Base-by-base conservation (phyloP, 495 filamentous ascomycete genomes). In the Neurospora discreta region DNA sequence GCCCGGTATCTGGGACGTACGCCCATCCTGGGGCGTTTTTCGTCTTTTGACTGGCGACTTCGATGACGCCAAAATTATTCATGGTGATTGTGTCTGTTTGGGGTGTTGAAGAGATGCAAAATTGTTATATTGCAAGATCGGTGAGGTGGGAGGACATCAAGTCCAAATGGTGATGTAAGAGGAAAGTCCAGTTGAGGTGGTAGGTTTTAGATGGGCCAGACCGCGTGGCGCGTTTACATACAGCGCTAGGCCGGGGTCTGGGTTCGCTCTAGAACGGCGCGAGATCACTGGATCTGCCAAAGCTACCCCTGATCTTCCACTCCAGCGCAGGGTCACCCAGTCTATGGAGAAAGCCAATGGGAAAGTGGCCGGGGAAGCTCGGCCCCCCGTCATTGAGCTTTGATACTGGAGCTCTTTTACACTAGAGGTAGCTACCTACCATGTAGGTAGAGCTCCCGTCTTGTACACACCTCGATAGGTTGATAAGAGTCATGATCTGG, bases 21-120 rank as follows among this genome's bases (percentile, higher is more conserved):
- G 92, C 91, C 89, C 91, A 98, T 73, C 94, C 94, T 0, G 94
- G 93, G 2, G 91, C 91, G 68, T 84, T 82, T 71, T 86, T 86
- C 23, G 88, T 88, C 52, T 87, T 87, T 4, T 90, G 86, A 78
- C 84, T 90, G 18, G 92, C 90, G 65, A 97, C 82, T 68, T 95
- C 88, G 79, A 95, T 89, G 75, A 97, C 86, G 69, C 86, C 86
- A 72, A 88, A 88, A 73, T 85, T 84, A 74, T 86, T 85, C 84
- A 86, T 85, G 69, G 42, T 74, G 46, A 23, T 26, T 33, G 16
- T 71, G 46, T 60, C 26, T 38, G 30, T 39, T 23, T 42, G 8
- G 13, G 43, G 18, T 40, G 13, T 69, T 68, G 42, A 26, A 6
- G 44, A 33, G 69, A 20, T 43, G 73, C 1, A 7, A 3, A 9